phyloP scores from a whole-genome alignment of 495 filamentous ascomycete genomes.

The Margaritispora aquatica region DNA sequence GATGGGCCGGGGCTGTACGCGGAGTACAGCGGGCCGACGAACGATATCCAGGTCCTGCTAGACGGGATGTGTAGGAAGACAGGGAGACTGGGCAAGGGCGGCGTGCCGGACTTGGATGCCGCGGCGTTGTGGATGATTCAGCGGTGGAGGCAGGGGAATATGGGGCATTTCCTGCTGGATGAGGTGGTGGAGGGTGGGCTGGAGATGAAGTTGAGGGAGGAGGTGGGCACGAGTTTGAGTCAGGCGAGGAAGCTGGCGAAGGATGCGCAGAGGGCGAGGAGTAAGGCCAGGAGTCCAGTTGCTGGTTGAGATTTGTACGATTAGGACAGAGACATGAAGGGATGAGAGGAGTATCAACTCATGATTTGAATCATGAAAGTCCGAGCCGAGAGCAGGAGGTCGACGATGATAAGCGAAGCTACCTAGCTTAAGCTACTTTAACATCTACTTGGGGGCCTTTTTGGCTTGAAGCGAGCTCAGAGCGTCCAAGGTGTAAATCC shows the following conservation, averaged over 20 bases:
- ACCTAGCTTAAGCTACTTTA: too few species aligned
- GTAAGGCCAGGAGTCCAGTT: background rate
- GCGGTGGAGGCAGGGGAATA: slow-evolving; percentile 69
- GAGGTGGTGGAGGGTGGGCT: slow-evolving; percentile 56
- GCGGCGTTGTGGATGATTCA: slow-evolving; percentile 80
- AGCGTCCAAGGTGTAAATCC: too few species aligned
- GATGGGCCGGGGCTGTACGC: slow-evolving; percentile 40
- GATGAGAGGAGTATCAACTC: too few species aligned
- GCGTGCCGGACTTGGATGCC: slow-evolving; percentile 60
- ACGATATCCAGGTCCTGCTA: slow-evolving; percentile 68
- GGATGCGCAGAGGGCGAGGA: slow-evolving; percentile 24
- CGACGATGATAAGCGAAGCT: too few species aligned
- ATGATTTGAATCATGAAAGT: too few species aligned
- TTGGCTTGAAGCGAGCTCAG: too few species aligned
- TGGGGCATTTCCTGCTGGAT: slow-evolving; percentile 79
- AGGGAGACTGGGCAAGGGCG: slow-evolving; percentile 72
- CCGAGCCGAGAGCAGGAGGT: too few species aligned
- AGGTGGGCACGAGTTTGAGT: slow-evolving; percentile 26
- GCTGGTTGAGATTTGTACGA: background rate
- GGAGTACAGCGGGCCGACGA: slow-evolving; percentile 66
- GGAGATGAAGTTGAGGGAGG: slow-evolving; percentile 35
- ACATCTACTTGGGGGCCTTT: too few species aligned
- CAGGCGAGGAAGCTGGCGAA: slow-evolving; percentile 34
- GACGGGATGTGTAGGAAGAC: slow-evolving; percentile 61
- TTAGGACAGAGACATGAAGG: too few species aligned